Conservation (phyloP, 2,329 filamentous ascomycete genomes). For the Cryoendolithus antarcticus region DNA sequence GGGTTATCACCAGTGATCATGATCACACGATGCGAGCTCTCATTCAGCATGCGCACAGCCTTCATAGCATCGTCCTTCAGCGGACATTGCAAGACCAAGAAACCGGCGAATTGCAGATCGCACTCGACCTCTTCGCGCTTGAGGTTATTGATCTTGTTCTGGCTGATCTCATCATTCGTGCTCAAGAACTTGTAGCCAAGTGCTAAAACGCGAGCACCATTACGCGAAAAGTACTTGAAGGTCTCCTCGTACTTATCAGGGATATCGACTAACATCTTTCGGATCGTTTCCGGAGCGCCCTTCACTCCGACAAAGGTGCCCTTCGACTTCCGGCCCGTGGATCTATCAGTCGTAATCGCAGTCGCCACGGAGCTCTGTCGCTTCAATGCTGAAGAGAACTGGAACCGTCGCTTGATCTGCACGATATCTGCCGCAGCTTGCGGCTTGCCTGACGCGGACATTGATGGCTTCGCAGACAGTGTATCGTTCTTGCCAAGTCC, state of each 20-base stretch:
- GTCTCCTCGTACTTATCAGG: conserved; percentile 92
- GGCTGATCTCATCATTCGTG: conserved; percentile 65
- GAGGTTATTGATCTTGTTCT: conserved; percentile 79
- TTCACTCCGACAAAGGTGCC: conserved; percentile 93
- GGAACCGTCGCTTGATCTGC: conserved; percentile 92
- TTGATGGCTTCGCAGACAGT: conserved; percentile 52
- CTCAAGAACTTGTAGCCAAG: conserved; percentile 89
- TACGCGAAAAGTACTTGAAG: conserved; percentile 94
- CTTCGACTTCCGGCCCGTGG: conserved; percentile 62
- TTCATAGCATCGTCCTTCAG: conserved; percentile 93
- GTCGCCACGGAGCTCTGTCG: conserved; percentile 90
- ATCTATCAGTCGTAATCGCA: conserved; percentile 57
- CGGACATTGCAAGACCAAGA: conserved; percentile 88
- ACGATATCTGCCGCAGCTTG: conserved; percentile 56
- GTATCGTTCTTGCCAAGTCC: conserved; percentile 79
- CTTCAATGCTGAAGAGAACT: conserved; percentile 94
- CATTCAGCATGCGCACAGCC: conserved; percentile 91
- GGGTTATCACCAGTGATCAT: conserved; percentile 99
- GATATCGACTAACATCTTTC: conserved; percentile 74
- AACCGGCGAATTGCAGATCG: conserved; percentile 79
- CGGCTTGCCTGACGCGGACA: conserved; percentile 29
- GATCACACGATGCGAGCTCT: conserved; percentile 94
- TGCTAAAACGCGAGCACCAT: conserved; percentile 85
- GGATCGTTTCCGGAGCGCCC: conserved; percentile 92
- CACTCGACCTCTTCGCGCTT: conserved; percentile 87